Percentiles rank a stretch among this genome's conserved stretches.
phyloP scores from a whole-genome alignment of 257 asterid genomes.

The Ballota nigra region DNA sequence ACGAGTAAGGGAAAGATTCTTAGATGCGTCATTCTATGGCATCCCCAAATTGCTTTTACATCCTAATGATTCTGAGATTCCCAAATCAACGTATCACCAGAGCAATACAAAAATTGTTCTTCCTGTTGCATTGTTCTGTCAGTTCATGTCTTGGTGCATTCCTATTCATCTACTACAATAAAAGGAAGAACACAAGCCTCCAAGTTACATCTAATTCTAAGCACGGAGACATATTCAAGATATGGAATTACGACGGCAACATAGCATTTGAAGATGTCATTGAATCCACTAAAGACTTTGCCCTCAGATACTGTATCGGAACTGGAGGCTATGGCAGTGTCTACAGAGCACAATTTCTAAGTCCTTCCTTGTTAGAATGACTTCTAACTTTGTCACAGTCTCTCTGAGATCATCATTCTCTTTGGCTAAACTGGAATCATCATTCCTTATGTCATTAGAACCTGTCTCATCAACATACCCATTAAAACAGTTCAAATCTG shows the following conservation, averaged over 20 bases:
- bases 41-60: neutral
- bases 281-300: conserved; percentile 12
- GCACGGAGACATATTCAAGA: too few species aligned
- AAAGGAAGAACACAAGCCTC: neutral
- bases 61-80: neutral
- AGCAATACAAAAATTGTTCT: neutral
- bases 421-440: too few species aligned
- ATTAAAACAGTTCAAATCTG: too few species aligned
- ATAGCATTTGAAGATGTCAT: conserved; percentile 15
- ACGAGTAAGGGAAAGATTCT: neutral
- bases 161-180: neutral
- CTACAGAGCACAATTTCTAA: conserved; percentile 20
- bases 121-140: neutral
- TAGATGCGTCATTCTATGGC: neutral
- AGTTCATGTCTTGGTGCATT: neutral
- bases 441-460: too few species aligned
- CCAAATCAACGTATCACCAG: neutral
- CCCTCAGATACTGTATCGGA: conserved; percentile 14
- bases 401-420: too few species aligned
- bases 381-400: too few species aligned
- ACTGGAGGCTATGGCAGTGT: conserved; percentile 25
- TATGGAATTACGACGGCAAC: conserved; percentile 25
- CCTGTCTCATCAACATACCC: too few species aligned
- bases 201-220: neutral
- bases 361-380: conserved; percentile 24